Base-by-base conservation (phyloP, 1,139 yeast genomes). In the Magnusiomyces sp. region DNA sequence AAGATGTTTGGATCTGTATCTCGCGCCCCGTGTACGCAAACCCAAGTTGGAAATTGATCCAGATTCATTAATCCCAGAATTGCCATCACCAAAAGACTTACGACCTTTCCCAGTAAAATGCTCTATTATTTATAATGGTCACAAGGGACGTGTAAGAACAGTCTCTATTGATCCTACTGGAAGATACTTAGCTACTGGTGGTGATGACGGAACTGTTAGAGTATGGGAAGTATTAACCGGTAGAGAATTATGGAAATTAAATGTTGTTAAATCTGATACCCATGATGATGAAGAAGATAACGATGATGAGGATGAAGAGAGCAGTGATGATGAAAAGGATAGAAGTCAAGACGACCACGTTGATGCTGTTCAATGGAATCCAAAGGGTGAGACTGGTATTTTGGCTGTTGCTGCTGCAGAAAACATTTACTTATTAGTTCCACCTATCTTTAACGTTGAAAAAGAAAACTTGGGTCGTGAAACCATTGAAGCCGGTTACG, bases 21-120 rank as follows among this genome's bases (percentile, higher is more conserved):
- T 92, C 61, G 98, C 98, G 3, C 99, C 99, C 55, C 81, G 99
- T 69, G 92, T 88, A 47, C 88, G 96, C 64, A 88, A 83, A 61
- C 84, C 88, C 66, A 88, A 89, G 70, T 76, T 89, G 61, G 85
- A 90, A 64, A 88, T 94, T 62, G 97, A 94, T 62, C 98, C 98
- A 5, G 98, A 92, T 57, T 85, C 95, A 46, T 77, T 92, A 63
- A 82, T 92, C 58, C 99, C 99, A 11, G 95, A 92, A 61, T 76
- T 92, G 59, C 99, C 98, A 46, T 87, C 96, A 37, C 98, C 98
- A 54, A 83, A 88, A 70, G 98, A 92, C 67, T 75, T 92, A 61
- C 80, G 95, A 66, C 99, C 99, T n/a, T 92, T 94, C 81, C 99
- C 99, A 43, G 87, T 89, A 63, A 80, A 82, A 64, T 82, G 94